These are phyloP conservation scores for Sclerotinia trifoliorum DNA, from an alignment of 2,329 filamentous ascomycete genomes.

Conservation along the genomic window DNA sequence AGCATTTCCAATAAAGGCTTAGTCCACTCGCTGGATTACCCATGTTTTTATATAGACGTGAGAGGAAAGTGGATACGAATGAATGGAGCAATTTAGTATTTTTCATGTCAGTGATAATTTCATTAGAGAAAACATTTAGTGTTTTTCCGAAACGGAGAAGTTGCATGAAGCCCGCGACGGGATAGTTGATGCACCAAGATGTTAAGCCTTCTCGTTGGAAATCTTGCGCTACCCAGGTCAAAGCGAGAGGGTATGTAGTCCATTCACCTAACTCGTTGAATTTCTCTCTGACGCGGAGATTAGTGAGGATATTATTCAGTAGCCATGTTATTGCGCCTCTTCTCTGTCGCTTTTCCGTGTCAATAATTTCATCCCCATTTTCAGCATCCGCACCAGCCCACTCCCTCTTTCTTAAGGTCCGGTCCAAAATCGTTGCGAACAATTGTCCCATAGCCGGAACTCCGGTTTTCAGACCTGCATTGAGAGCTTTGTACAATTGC, in stretches of 20 bases:
- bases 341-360: background rate
- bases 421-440: background rate
- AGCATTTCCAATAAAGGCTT: background rate
- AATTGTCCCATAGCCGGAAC: conserved; percentile 3
- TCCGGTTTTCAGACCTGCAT: background rate
- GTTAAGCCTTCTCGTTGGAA: background rate
- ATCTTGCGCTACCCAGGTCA: background rate
- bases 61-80: background rate
- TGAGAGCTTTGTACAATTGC: background rate
- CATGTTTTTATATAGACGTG: background rate
- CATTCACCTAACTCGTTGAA: background rate
- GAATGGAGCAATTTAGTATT: background rate
- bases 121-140: background rate
- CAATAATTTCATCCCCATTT: background rate
- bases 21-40: background rate
- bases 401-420: background rate
- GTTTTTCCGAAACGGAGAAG: background rate
- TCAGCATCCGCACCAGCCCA: background rate
- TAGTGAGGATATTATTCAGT: background rate
- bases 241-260: background rate
- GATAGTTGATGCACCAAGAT: conserved; percentile 8
- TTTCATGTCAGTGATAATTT: background rate
- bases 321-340: background rate
- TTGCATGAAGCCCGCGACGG: background rate
- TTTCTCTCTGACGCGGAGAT: background rate